A percentile compares a stretch with the other conserved stretches of the same genome.
phyloP scores from a whole-genome alignment of 169 alveolate genomes.

The Eimeria maxima region DNA sequence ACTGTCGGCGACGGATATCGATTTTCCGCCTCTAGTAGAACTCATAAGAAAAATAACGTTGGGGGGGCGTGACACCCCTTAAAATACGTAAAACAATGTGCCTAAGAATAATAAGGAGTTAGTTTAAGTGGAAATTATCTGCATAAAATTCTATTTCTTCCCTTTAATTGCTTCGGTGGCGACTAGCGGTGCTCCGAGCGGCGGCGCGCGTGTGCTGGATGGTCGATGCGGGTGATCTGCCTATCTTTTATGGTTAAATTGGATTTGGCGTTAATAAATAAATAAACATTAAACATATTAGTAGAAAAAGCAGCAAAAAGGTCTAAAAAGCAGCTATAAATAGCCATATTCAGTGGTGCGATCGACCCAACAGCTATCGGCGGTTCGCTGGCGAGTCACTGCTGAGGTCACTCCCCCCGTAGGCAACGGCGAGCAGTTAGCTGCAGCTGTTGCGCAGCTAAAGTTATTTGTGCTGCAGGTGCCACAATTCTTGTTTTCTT shows the following conservation, averaged over 20 bases:
- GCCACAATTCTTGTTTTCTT: constrained; percentile 3
- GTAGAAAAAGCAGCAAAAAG: background rate
- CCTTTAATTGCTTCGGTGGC: background rate
- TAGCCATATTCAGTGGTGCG: background rate
- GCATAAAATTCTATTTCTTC: background rate
- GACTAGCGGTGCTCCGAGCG: background rate
- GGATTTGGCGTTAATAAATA: background rate
- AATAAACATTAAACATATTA: background rate
- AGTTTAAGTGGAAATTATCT: background rate
- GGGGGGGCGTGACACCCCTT: background rate
- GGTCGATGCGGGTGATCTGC: background rate
- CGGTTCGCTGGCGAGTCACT: background rate
- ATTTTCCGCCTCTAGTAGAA: too few species aligned
- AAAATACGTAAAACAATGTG: too few species aligned
- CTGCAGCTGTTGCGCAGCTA: background rate
- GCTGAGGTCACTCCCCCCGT: background rate
- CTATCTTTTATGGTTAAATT: background rate
- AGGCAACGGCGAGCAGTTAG: background rate
- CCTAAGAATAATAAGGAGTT: too few species aligned
- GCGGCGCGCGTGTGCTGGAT: background rate
- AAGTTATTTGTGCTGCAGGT: background rate
- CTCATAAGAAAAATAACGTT: too few species aligned
- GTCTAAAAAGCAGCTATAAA: background rate
- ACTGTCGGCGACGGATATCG: too few species aligned
- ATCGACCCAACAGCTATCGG: background rate